Base-by-base conservation (phyloP, 148 eudicot genomes). In the Camellia lanceoleosa region DNA sequence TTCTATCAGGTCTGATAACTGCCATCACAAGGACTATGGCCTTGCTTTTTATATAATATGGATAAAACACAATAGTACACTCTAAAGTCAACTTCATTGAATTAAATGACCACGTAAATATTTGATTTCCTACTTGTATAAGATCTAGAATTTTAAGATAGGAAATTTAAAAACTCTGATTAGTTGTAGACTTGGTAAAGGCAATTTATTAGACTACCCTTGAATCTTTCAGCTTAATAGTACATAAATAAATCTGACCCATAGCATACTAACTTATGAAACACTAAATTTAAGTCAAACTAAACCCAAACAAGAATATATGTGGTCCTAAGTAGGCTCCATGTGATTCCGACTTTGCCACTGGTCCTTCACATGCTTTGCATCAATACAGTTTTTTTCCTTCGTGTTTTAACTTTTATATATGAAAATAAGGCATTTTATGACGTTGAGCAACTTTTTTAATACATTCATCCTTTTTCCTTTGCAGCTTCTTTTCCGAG, bases 401-500 rank as follows among this genome's bases (percentile, higher is more conserved):
- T 70, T 16, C 16, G 55, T 47, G 38, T 30, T 30, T 23, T 54
- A 41, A 77, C 15, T 14, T 77, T 30, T 55, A 77, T 15, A 51
- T 23, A 18, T 77, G 7, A 30, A 52, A 66, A 51, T 0, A 52
- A 62, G 18, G 54, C 18, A 16, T 47, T 43, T 20, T 42, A 43
- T 60, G 11, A 20, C 41, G 43, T 51, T 49, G 71, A 51, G 20
- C 16, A 51, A 49, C 13, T 5, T 49, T 30, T 69, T 63, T 64
- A 7, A 76, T 14, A 15, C 23, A 60, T 79, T 43, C n/a, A 47
- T 64, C 46, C 46, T 43, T 87, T 71, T 77, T 63, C 64, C 30
- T 82, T 47, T 89, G 82, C 92, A 96, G 99, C 80, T 96, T 78
- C 95, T 96, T 85, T 75, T 84, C 47, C 87, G 94, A 59, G 99